Conservation (phyloP, 1,139 yeast species). For the Geotrichum reessii region DNA sequence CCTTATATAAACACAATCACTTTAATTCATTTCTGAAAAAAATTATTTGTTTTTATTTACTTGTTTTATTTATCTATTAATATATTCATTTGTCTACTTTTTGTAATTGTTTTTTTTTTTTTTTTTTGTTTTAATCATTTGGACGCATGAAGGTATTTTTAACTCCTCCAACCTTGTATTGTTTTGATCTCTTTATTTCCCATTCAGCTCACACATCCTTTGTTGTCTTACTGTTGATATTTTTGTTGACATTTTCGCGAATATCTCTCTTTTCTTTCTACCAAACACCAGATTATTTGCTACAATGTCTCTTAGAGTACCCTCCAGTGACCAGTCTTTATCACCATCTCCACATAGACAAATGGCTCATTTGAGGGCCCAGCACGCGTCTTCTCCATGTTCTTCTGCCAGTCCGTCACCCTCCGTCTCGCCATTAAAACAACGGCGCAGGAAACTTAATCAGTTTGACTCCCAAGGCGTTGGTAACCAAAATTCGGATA, state of each 20-base stretch:
- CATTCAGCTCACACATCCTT: not conserved
- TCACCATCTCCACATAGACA: slow-evolving; percentile 18
- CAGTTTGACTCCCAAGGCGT: not conserved
- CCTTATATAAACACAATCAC: too few species aligned
- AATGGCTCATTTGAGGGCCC: slow-evolving; percentile 12
- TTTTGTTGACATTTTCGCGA: not conserved
- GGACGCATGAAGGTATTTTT: not conserved
- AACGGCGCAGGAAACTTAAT: slow-evolving; percentile 5
- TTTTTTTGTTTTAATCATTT: not conserved
- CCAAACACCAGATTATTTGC: not conserved
- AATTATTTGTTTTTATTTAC: not conserved
- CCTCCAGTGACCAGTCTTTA: slow-evolving; percentile 15
- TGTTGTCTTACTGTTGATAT: not conserved
- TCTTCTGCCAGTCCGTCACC: slow-evolving; percentile 16
- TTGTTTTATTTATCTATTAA: too few species aligned
- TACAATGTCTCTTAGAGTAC: slow-evolving; percentile 16
- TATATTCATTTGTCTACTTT: too few species aligned
- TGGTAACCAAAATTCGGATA: not conserved
- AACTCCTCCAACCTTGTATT: not conserved
- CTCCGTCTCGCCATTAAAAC: slow-evolving; percentile 12
- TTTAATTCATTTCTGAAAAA: not conserved
- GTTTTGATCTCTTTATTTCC: not conserved
- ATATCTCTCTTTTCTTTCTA: not conserved
- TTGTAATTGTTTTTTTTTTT: not conserved
- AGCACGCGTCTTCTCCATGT: slow-evolving; percentile 13